Evolutionary conservation across 495 filamentous ascomycete species (phyloP).

Genomic region (Pyrenopolyporus hunteri): DNA sequence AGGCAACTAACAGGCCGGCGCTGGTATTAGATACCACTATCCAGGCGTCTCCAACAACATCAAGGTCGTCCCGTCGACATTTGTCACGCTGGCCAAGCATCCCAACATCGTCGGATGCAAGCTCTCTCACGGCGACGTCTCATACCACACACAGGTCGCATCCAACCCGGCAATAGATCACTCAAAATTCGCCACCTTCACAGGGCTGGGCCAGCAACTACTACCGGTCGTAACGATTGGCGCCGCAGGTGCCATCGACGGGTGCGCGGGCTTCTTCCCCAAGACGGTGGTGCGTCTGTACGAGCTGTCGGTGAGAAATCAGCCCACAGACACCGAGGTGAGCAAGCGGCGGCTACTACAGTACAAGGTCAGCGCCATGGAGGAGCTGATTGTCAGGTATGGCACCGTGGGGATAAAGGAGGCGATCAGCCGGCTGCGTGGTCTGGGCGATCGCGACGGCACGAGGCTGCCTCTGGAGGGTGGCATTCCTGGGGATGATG

Average conservation of each 20-base stretch:
- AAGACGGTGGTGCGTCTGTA: slow-evolving; percentile 63
- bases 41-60: slow-evolving; percentile 69
- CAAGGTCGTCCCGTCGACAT: slow-evolving; percentile 59
- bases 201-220: slow-evolving; percentile 70
- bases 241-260: slow-evolving; percentile 67
- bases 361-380: slow-evolving; percentile 60
- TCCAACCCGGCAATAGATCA: slow-evolving; percentile 56
- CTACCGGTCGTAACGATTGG: slow-evolving; percentile 65
- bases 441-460: slow-evolving; percentile 61
- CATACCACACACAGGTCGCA: slow-evolving; percentile 64
- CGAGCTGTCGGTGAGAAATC: slow-evolving; percentile 49
- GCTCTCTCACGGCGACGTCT: slow-evolving; percentile 70
- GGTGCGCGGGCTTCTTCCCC: slow-evolving; percentile 66
- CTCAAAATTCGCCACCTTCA: slow-evolving; percentile 63
- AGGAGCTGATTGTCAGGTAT: slow-evolving; percentile 64
- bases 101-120: slow-evolving; percentile 71
- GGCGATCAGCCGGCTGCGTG: slow-evolving; percentile 58
- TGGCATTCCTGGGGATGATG: slow-evolving; percentile 54
- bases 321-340: slow-evolving; percentile 28
- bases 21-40: slow-evolving; percentile 62
- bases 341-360: slow-evolving; percentile 58
- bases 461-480: slow-evolving; percentile 61
- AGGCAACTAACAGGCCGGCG: neutral
- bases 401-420: slow-evolving; percentile 69
- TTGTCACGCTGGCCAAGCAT: slow-evolving; percentile 59